These are phyloP conservation scores for Penicillium angulare DNA, from an alignment of 495 filamentous ascomycete species.

Conservation along the genomic window DNA sequence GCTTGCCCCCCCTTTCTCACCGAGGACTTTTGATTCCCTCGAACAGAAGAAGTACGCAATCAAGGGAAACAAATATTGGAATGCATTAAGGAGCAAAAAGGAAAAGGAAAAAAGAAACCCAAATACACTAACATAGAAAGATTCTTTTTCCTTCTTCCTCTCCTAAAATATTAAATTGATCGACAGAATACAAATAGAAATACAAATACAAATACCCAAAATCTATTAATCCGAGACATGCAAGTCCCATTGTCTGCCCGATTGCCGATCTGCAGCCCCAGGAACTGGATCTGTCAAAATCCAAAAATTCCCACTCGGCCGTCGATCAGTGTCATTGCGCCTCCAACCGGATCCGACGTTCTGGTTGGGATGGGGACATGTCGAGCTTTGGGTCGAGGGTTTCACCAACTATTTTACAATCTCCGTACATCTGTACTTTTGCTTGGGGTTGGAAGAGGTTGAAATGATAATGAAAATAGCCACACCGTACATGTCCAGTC, in stretches of 20 bases:
- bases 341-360: conserved; percentile 22
- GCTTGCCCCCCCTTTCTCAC: conserved; percentile 9
- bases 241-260: conserved; percentile 14
- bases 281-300: conserved; percentile 8
- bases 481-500: too few species aligned
- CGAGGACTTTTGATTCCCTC: too few species aligned
- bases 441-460: too few species aligned
- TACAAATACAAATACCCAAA: conserved; percentile 5
- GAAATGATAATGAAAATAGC: too few species aligned
- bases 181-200: too few species aligned
- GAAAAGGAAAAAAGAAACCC: too few species aligned
- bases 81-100: not conserved
- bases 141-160: too few species aligned
- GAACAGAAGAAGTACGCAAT: too few species aligned
- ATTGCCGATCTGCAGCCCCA: conserved; percentile 15
- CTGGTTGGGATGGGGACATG: conserved; percentile 24
- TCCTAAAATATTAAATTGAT: too few species aligned
- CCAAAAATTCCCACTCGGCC: not conserved
- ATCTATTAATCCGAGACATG: conserved; percentile 11
- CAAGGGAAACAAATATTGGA: too few species aligned
- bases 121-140: too few species aligned
- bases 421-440: not conserved
- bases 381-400: conserved; percentile 13
- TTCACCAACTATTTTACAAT: not conserved
- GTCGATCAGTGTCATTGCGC: conserved; percentile 18